Evolutionary conservation across 768 basidiomycete genomes (phyloP), one percentile per base, ranked within the genome.

Genomic region (Floccularia luteovirens): DNA sequence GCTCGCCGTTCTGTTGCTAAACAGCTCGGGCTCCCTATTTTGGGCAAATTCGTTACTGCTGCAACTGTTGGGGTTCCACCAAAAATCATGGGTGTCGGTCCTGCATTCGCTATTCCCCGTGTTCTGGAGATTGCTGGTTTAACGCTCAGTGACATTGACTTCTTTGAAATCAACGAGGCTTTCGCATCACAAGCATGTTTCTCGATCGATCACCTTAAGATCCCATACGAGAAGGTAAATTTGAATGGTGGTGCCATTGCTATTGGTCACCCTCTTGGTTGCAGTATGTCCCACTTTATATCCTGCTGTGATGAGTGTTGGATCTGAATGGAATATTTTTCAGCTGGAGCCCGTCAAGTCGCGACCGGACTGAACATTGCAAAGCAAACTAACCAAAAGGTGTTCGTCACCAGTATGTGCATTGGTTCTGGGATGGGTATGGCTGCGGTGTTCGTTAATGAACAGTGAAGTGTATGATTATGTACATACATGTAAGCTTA

Each of bases 371-470:
- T 89, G 46, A 80, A 74, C 54, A 80, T 90, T 36, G 82, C 86
- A 8, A 90, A 80, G 68, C 77, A 88, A 58, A 82, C 77, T 34
- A 74, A 73, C 12, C 70, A 70, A 17, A 82, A 82, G 56, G 64
- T 94, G 46, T 91, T 94, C 48, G 81, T 86, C 23, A 92, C 89
- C 2, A 82, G 78, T 48, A 94, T 94, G 91, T 93, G 90, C 56
- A 82, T 91, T 52, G 90, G 89, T 5, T 77, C 75, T 11, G 88
- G 90, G 17, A 90, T 91, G 86, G 87, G 89, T 25, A 90, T 91
- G 86, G 88, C 88, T 23, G 85, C 78, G 32, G 69, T 91, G 2
- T 84, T 91, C 52, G 85, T 89, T 41, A 87, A 69, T 58, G 90
- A 92, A 72, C 81, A 90, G 50, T 90, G 38, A 43, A 37, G 11